Conservation (phyloP, 2,329 filamentous ascomycete species). For the Blastomyces parvus region DNA sequence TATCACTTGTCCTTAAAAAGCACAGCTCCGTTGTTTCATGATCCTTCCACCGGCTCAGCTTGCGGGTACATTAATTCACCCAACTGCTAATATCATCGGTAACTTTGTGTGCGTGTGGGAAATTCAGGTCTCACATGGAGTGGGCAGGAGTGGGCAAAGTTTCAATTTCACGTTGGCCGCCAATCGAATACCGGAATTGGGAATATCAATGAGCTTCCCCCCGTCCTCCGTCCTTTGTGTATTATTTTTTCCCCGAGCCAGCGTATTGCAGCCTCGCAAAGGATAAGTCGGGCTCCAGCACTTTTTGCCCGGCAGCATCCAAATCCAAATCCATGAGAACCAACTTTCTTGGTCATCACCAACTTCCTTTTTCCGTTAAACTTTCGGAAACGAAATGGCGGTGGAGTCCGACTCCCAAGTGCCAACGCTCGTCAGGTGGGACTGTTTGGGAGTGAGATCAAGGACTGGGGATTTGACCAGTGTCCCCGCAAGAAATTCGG, state of each 20-base stretch:
- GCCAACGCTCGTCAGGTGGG: neutral
- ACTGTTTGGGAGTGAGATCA: neutral
- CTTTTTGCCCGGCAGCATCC: neutral
- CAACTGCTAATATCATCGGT: neutral
- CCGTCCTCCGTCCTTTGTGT: neutral
- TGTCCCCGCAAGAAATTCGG: neutral
- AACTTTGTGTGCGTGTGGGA: neutral
- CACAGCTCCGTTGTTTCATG: conserved; percentile 5
- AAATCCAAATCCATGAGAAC: too few relatives aligned
- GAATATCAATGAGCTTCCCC: too few relatives aligned
- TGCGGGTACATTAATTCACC: neutral
- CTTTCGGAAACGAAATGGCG: conserved; percentile 8
- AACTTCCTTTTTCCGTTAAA: neutral
- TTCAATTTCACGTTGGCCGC: neutral
- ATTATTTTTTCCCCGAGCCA: neutral
- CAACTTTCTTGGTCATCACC: neutral
- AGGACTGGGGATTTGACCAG: neutral
- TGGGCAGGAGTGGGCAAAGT: neutral
- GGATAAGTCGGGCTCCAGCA: neutral
- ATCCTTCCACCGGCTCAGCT: neutral
- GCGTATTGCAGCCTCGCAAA: neutral
- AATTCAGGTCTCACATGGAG: neutral
- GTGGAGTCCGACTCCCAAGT: neutral
- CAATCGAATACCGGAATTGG: neutral
- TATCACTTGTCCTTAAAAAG: neutral